Evolutionary conservation across 768 basidiomycete genomes (phyloP).

Genomic region (Serendipita indica): DNA sequence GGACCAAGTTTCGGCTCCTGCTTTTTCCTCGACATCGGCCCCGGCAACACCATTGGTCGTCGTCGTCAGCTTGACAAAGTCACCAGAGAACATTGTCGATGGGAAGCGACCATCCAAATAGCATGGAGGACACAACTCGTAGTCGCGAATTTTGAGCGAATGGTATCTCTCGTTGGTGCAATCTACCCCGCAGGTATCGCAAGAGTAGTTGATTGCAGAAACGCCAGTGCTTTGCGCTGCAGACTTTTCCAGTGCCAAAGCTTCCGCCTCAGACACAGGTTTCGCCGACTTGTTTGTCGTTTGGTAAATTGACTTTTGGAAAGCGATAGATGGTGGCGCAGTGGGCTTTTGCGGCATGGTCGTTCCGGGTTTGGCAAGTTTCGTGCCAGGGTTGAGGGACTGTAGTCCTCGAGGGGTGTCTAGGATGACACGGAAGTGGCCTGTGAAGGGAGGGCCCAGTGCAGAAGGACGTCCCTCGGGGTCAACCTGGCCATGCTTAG

Average conservation of each 20-base stretch:
- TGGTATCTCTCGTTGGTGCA: conserved; percentile 83
- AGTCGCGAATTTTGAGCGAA: conserved; percentile 80
- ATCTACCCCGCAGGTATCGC: conserved; percentile 91
- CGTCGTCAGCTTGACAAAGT: conserved; percentile 76
- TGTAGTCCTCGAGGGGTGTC: conserved; percentile 94
- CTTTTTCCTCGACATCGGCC: conserved; percentile 17
- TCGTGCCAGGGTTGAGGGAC: conserved; percentile 76
- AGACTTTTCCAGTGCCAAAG: conserved; percentile 40
- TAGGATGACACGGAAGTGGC: conserved; percentile 94
- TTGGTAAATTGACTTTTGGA: conserved; percentile 77
- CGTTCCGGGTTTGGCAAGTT: conserved; percentile 28
- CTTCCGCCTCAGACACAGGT: conserved; percentile 51
- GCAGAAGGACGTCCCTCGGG: conserved; percentile 90
- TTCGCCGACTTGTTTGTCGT: conserved; percentile 74
- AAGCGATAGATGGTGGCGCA: conserved; percentile 64
- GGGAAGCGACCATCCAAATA: conserved; percentile 97
- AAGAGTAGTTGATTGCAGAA: conserved; percentile 41
- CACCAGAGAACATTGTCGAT: conserved; percentile 87
- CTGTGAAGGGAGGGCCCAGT: conserved; percentile 92
- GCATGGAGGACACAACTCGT: conserved; percentile 81
- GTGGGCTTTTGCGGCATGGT: conserved; percentile 30
- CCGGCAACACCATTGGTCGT: conserved; percentile 15
- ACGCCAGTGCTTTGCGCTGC: conserved; percentile 23
- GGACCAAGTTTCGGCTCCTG: conserved; percentile 52
- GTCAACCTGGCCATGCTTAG: conserved; percentile 54